Evolutionary conservation across 352 stramenopile species (phyloP).

Genomic region (Hyaloperonospora arabidopsidis): DNA sequence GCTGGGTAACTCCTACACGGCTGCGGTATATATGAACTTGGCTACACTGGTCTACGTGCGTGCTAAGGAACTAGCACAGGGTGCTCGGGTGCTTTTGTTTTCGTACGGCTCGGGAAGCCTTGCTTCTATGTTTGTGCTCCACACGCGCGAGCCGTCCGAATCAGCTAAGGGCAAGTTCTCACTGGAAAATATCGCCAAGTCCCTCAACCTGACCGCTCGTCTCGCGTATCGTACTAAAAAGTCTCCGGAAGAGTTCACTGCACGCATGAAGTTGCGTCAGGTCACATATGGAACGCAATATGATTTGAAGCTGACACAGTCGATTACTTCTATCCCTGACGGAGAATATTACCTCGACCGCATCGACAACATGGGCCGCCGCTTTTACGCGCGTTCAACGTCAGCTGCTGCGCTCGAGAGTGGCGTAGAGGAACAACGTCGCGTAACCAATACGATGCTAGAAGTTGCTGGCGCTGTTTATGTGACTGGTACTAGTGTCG

Average conservation of each 20-base stretch:
- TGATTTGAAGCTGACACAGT: conserved; percentile 62
- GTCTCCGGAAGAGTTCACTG: conserved; percentile 86
- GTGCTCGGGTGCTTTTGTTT: conserved; percentile 89
- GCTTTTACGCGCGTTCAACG: conserved; percentile 69
- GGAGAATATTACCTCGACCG: conserved; percentile 89
- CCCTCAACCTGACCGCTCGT: conserved; percentile 74
- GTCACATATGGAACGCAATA: conserved; percentile 51
- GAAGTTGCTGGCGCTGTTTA: conserved; percentile 60
- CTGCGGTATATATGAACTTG: conserved; percentile 94
- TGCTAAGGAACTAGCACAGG: conserved; percentile 36
- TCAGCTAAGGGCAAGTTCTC: conserved; percentile 58
- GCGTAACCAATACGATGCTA: conserved; percentile 33
- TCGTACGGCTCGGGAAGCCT: conserved; percentile 95
- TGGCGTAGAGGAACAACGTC: conserved; percentile 9
- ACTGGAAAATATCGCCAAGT: conserved; percentile 80
- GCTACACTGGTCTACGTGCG: conserved; percentile 81
- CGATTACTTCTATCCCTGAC: conserved; percentile 48
- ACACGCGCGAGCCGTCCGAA: conserved; percentile 14
- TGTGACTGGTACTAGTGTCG: conserved; percentile 88
- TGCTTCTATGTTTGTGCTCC: conserved; percentile 89
- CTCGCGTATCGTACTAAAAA: conserved; percentile 78
- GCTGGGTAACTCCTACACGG: conserved; percentile 97
- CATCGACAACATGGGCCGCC: conserved; percentile 86
- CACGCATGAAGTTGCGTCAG: conserved; percentile 87
- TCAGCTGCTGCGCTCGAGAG: conserved; percentile 1